Evolutionary conservation across 371 early-diverging fungal species (phyloP).

Genomic region (Mucor mucedo): DNA sequence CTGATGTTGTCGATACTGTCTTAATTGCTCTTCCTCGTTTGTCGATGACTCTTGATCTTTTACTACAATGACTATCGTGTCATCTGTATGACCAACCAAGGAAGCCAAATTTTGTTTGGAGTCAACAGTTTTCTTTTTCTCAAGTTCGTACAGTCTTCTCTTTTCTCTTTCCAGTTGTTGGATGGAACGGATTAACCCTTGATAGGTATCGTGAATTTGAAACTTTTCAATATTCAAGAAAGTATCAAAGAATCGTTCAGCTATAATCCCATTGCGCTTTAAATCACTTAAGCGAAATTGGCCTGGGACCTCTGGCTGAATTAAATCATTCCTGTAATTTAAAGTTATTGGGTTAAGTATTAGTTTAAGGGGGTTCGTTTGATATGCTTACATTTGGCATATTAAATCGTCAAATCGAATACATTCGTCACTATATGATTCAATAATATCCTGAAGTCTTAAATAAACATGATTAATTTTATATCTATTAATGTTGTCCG

Average conservation of each 20-base stretch:
- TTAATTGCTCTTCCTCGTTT: not conserved
- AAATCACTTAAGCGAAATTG: constrained; percentile 47
- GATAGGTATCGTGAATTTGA: constrained; percentile 50
- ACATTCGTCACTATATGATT: constrained; percentile 25
- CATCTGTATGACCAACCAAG: not conserved
- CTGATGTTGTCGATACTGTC: not conserved
- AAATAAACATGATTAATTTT: not conserved
- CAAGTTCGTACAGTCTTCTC: constrained; percentile 9
- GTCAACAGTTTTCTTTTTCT: not conserved
- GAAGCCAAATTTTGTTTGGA: not conserved
- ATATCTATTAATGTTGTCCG: not conserved
- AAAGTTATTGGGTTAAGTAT: constrained; percentile 25
- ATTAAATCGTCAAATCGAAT: constrained; percentile 52
- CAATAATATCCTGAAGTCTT: constrained; percentile 15
- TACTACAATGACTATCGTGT: not conserved
- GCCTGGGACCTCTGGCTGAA: constrained; percentile 43
- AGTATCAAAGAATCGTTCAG: constrained; percentile 57
- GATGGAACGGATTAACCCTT: constrained; percentile 41
- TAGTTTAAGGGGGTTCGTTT: not conserved
- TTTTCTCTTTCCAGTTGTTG: constrained; percentile 34
- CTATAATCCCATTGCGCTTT: constrained; percentile 47
- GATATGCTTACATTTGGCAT: constrained; percentile 44
- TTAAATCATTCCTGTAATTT: constrained; percentile 46
- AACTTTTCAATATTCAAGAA: constrained; percentile 52
- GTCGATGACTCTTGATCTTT: not conserved